Evolutionary conservation across 2,329 filamentous ascomycete genomes (phyloP).

Genomic region (Dendryphion nanum): DNA sequence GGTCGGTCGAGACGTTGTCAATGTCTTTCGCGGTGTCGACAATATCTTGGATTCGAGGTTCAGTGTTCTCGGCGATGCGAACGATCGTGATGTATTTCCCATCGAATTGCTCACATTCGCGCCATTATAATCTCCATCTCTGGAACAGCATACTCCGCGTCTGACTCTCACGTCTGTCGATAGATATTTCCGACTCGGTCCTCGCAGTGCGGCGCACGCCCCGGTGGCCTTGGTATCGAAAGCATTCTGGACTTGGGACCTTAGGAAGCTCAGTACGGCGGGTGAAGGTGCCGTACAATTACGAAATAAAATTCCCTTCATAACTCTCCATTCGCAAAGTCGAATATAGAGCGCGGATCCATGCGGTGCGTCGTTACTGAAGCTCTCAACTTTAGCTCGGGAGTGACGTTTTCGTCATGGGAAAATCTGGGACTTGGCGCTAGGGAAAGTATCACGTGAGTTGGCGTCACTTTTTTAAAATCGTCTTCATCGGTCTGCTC

Average conservation of each 20-base stretch:
- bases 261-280: constrained; percentile 37
- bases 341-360: constrained; percentile 22
- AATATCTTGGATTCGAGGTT: not conserved
- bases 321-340: constrained; percentile 28
- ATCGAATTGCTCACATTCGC: constrained; percentile 1
- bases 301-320: constrained; percentile 35
- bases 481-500: not conserved
- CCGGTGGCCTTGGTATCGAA: constrained; percentile 23
- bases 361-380: constrained; percentile 12
- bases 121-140: constrained; percentile 4
- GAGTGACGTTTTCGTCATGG: no score
- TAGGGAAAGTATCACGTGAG: constrained; percentile 27
- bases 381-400: no score
- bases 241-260: constrained; percentile 30
- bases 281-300: constrained; percentile 32
- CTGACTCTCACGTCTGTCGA: constrained; percentile 6
- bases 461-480: not conserved
- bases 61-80: no score
- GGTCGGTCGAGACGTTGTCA: not conserved
- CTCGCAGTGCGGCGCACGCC: constrained; percentile 20
- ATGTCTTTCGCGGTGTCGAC: not conserved
- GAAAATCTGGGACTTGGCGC: constrained; percentile 6
- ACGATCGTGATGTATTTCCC: constrained; percentile 1
- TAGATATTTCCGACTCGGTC: constrained; percentile 15
- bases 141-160: constrained; percentile 3